Evolutionary conservation across 495 filamentous ascomycete species (phyloP).

Genomic region (Penicillium angulare): DNA sequence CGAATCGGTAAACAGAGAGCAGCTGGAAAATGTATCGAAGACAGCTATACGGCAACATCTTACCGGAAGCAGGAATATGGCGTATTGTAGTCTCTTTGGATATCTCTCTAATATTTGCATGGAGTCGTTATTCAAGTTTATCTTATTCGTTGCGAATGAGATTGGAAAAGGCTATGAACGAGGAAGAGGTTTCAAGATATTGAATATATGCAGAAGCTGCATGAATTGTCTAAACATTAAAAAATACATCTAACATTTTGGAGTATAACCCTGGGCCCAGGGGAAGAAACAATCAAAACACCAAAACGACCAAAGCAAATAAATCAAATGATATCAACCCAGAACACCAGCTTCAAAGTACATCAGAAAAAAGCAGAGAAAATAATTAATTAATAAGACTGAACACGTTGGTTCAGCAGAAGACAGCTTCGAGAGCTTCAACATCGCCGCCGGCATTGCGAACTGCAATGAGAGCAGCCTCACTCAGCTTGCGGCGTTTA

Average conservation of each 20-base stretch:
- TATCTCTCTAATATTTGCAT: too few species aligned
- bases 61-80: too few species aligned
- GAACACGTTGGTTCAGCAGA: slow-evolving; percentile 27
- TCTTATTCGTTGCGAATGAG: too few species aligned
- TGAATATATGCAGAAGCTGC: too few species aligned
- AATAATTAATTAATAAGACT: slow-evolving; percentile 4
- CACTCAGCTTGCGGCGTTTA: slow-evolving; percentile 68
- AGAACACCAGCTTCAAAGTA: slow-evolving; percentile 22
- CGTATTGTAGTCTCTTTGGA: too few species aligned
- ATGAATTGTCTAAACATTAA: slow-evolving; percentile 27
- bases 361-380: slow-evolving; percentile 7
- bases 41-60: neutral
- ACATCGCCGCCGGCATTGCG: slow-evolving; percentile 78
- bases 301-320: slow-evolving; percentile 27
- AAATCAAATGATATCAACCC: slow-evolving; percentile 25
- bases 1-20: neutral
- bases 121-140: too few species aligned
- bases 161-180: too few species aligned
- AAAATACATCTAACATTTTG: slow-evolving; percentile 29
- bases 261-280: slow-evolving; percentile 11
- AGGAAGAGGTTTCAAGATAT: too few species aligned
- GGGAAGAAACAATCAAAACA: slow-evolving; percentile 17
- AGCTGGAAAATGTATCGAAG: neutral
- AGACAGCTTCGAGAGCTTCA: slow-evolving; percentile 49
- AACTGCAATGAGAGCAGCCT: slow-evolving; percentile 71